A percentile compares a stretch with the other conserved stretches of the same genome.
Evolutionary conservation across 257 asterid species (phyloP).

Genomic region (Gardenia jasminoides): DNA sequence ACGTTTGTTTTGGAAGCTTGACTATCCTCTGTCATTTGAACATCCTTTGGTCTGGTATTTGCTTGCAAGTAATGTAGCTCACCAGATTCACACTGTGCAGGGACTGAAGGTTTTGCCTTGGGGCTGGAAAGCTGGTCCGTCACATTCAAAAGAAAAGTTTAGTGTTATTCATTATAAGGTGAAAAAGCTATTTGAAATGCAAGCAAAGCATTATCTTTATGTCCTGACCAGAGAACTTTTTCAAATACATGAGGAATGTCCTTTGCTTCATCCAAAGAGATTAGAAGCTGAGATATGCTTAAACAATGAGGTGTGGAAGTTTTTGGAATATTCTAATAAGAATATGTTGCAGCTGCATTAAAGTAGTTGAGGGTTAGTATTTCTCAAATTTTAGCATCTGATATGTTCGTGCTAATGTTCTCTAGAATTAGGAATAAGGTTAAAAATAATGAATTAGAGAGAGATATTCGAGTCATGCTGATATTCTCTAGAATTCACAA

Average conservation of each 20-base stretch:
- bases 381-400: not conserved
- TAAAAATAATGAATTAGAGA: not conserved
- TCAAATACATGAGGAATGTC: slow-evolving; percentile 73
- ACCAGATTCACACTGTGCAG: slow-evolving; percentile 41
- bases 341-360: slow-evolving; percentile 74
- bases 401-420: not conserved
- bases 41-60: slow-evolving; percentile 51
- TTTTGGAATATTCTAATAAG: slow-evolving; percentile 75
- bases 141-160: slow-evolving; percentile 81
- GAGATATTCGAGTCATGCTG: slow-evolving; percentile 65
- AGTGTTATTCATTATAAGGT: slow-evolving; percentile 84
- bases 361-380: slow-evolving; percentile 1
- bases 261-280: slow-evolving; percentile 86
- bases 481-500: slow-evolving; percentile 78
- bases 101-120: slow-evolving; percentile 46
- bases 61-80: slow-evolving; percentile 45
- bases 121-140: slow-evolving; percentile 62
- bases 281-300: slow-evolving; percentile 92
- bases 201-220: slow-evolving; percentile 73
- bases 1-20: slow-evolving; percentile 34
- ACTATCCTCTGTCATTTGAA: slow-evolving; percentile 62
- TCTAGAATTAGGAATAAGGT: not conserved
- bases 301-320: slow-evolving; percentile 81
- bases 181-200: slow-evolving; percentile 95
- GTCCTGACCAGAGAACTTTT: slow-evolving; percentile 68